Evolutionary conservation across 2,329 filamentous ascomycete genomes (phyloP).

Genomic region (Didymellaceae sp.): DNA sequence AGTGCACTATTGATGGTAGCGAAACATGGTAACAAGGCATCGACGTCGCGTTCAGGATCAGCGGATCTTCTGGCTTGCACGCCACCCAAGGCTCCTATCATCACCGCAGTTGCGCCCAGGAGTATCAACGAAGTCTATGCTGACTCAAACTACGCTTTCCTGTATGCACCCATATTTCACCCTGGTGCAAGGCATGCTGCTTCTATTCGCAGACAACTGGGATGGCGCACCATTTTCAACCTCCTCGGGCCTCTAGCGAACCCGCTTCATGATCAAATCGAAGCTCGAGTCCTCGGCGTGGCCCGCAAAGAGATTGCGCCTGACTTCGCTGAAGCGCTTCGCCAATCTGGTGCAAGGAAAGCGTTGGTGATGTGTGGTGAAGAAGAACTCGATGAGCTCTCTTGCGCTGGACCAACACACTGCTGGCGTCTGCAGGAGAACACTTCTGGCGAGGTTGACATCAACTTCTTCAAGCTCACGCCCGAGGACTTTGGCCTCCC

Average conservation of each 20-base stretch:
- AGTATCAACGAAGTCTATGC: conserved; percentile 77
- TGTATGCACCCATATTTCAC: conserved; percentile 96
- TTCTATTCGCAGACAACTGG: conserved; percentile 82
- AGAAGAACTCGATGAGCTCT: conserved; percentile 95
- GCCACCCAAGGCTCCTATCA: conserved; percentile 72
- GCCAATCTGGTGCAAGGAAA: conserved; percentile 77
- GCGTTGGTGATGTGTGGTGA: conserved; percentile 90
- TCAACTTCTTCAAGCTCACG: conserved; percentile 78
- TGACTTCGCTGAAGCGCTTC: conserved; percentile 85
- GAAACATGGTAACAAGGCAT: conserved; percentile 96
- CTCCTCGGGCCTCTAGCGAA: conserved; percentile 91
- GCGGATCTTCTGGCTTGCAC: conserved; percentile 87
- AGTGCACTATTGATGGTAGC: conserved; percentile 84
- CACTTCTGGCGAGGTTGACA: conserved; percentile 57
- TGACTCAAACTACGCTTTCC: conserved; percentile 87
- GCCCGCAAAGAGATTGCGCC: conserved; percentile 85
- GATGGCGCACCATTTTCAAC: conserved; percentile 97
- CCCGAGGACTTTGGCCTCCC: conserved; percentile 88
- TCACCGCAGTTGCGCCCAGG: conserved; percentile 74
- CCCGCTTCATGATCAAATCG: conserved; percentile 77
- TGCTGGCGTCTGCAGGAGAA: conserved; percentile 80
- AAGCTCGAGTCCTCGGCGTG: conserved; percentile 92
- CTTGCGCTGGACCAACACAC: conserved; percentile 84
- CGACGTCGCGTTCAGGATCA: conserved; percentile 93
- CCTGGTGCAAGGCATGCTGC: conserved; percentile 91